phyloP scores from a whole-genome alignment of 352 stramenopile species.

The Phytophthora idaei region DNA sequence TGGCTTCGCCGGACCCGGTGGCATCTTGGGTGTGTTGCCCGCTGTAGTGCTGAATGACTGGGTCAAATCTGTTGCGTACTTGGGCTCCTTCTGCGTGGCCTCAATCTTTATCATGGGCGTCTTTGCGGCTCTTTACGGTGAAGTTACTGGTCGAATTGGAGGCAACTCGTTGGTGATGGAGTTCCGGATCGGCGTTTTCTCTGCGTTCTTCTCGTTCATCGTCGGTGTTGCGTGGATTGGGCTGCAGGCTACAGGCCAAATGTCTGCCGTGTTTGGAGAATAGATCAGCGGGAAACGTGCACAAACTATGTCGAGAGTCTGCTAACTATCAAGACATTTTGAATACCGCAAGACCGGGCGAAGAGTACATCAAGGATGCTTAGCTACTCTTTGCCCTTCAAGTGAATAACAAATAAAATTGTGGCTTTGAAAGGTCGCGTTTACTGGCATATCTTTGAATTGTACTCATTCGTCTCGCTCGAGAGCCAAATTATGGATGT shows the following conservation, averaged over 20 bases:
- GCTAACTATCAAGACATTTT: too few species aligned
- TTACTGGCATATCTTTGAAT: too few species aligned
- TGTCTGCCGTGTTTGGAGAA: slow-evolving; percentile 72
- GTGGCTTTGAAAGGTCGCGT: slow-evolving; percentile 7
- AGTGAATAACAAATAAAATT: slow-evolving; percentile 1
- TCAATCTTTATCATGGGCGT: slow-evolving; percentile 92
- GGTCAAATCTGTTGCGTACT: slow-evolving; percentile 76
- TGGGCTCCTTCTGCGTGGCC: slow-evolving; percentile 88
- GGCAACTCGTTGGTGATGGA: slow-evolving; percentile 61
- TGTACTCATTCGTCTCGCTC: too few species aligned
- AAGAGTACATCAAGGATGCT: background rate
- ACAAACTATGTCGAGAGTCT: background rate
- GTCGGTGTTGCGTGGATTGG: slow-evolving; percentile 83
- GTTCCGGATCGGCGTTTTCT: slow-evolving; percentile 78
- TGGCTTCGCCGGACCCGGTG: slow-evolving; percentile 82
- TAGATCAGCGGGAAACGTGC: slow-evolving; percentile 21
- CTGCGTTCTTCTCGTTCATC: slow-evolving; percentile 68
- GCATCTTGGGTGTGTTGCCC: slow-evolving; percentile 87
- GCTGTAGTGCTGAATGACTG: slow-evolving; percentile 51
- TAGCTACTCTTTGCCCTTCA: background rate
- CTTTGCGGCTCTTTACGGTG: slow-evolving; percentile 88
- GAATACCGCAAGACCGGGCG: background rate
- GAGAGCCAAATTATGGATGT: slow-evolving; percentile 5
- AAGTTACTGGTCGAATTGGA: slow-evolving; percentile 60
- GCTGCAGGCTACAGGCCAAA: slow-evolving; percentile 67